phyloP scores from a whole-genome alignment of 176 grass and related monocot genomes.

The Lolium rigidum region DNA sequence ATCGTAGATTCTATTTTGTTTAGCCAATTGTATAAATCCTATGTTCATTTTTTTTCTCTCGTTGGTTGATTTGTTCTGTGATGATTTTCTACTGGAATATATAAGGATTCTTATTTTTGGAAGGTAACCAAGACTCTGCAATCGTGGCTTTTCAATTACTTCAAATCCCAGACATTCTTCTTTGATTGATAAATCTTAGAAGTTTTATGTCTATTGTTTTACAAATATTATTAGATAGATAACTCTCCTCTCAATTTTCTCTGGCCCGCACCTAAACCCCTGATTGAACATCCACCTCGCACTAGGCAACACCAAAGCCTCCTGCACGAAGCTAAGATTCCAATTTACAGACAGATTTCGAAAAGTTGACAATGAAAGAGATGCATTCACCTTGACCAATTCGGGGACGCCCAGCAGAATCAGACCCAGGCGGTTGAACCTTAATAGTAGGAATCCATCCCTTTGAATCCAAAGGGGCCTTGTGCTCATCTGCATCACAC shows the following conservation, averaged over 20 bases:
- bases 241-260: not conserved
- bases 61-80: not conserved
- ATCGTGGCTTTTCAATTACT: not conserved
- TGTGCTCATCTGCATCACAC: not conserved
- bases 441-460: not conserved
- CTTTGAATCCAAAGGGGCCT: not conserved
- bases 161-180: not conserved
- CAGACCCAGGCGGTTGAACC: not conserved
- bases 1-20: not conserved
- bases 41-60: not conserved
- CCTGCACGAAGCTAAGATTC: not conserved
- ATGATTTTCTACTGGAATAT: not conserved
- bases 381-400: slow-evolving; percentile 41
- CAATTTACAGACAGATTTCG: not conserved
- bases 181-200: not conserved
- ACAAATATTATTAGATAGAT: not conserved
- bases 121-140: not conserved
- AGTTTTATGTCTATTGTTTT: not conserved
- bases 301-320: not conserved
- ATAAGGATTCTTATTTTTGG: not conserved
- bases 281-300: not conserved
- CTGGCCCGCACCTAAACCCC: slow-evolving; percentile 4
- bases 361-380: slow-evolving; percentile 19
- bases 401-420: slow-evolving; percentile 23
- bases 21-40: not conserved